Evolutionary conservation across 345 rosid genomes (phyloP).

Genomic region (Moringa oleifera): DNA sequence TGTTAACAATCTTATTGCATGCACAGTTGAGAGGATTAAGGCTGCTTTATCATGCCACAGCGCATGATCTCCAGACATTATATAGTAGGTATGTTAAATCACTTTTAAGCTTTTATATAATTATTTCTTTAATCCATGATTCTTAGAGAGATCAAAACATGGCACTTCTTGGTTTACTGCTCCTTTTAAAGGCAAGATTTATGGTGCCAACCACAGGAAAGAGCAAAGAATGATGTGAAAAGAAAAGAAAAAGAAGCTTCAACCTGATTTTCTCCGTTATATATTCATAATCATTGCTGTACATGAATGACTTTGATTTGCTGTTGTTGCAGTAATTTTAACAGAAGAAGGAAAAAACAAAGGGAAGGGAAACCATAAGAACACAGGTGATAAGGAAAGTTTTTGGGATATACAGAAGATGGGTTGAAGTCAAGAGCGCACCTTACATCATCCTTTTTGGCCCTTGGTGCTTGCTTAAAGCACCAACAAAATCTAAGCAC

Average conservation of each 20-base stretch:
- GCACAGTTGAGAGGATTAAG: slow-evolving; percentile 72
- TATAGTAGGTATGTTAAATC: slow-evolving; percentile 1
- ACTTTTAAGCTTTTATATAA: neutral
- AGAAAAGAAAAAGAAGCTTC: no score
- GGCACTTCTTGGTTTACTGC: no score
- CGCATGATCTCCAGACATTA: slow-evolving; percentile 17
- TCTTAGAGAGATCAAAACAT: no score
- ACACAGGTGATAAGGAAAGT: slow-evolving; percentile 12
- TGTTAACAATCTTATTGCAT: slow-evolving; percentile 58
- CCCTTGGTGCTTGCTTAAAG: slow-evolving; percentile 5
- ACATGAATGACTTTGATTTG: no score
- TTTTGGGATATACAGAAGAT: slow-evolving; percentile 23
- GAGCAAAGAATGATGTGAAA: no score
- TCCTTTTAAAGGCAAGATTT: no score
- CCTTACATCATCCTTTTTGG: slow-evolving; percentile 51
- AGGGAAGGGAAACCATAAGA: slow-evolving; percentile 6
- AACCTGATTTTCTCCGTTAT: neutral
- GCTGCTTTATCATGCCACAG: slow-evolving; percentile 37
- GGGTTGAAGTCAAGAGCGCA: slow-evolving; percentile 93
- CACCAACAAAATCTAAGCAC: neutral
- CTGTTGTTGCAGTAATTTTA: slow-evolving; percentile 22
- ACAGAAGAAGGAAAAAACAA: slow-evolving; percentile 19
- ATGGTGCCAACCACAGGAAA: no score
- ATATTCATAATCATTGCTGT: neutral
- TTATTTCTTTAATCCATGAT: no score